Percentiles rank a stretch among this genome's conserved stretches.
Conservation (phyloP, 2,329 filamentous ascomycete genomes). For the Orbilia blumenaviensis region DNA sequence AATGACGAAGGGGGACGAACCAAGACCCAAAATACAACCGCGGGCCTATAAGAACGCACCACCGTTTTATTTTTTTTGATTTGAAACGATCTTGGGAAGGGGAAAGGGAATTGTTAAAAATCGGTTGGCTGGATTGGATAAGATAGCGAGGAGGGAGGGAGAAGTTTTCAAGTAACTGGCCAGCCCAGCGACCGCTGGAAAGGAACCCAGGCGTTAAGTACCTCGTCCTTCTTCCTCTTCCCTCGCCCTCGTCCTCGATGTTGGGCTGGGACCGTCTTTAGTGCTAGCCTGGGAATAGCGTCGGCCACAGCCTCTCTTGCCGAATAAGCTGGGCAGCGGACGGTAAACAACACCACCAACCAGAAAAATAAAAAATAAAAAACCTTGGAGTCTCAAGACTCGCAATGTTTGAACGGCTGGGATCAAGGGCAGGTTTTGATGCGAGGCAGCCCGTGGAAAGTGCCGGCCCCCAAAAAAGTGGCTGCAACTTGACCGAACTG, state of each 20-base stretch:
- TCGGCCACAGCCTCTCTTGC: constrained; percentile 55
- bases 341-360: constrained; percentile 40
- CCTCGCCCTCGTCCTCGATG: constrained; percentile 48
- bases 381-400: constrained; percentile 22
- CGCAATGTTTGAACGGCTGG: constrained; percentile 35
- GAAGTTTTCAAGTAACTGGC: constrained; percentile 47
- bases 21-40: constrained; percentile 34
- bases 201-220: constrained; percentile 54
- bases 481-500: constrained; percentile 8
- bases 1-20: constrained; percentile 16
- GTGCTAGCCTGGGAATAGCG: constrained; percentile 53
- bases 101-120: constrained; percentile 37
- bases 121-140: constrained; percentile 52
- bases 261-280: constrained; percentile 48
- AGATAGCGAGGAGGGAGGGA: constrained; percentile 49
- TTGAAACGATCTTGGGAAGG: constrained; percentile 36
- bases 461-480: constrained; percentile 15
- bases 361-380: too few species aligned
- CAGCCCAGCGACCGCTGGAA: constrained; percentile 40
- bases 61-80: too few species aligned
- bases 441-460: constrained; percentile 22
- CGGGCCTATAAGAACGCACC: constrained; percentile 41
- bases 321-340: constrained; percentile 51
- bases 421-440: constrained; percentile 13
- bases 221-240: too few species aligned